Conservation (phyloP, 1,139 yeast genomes). For the Blastobotrys niveus region DNA sequence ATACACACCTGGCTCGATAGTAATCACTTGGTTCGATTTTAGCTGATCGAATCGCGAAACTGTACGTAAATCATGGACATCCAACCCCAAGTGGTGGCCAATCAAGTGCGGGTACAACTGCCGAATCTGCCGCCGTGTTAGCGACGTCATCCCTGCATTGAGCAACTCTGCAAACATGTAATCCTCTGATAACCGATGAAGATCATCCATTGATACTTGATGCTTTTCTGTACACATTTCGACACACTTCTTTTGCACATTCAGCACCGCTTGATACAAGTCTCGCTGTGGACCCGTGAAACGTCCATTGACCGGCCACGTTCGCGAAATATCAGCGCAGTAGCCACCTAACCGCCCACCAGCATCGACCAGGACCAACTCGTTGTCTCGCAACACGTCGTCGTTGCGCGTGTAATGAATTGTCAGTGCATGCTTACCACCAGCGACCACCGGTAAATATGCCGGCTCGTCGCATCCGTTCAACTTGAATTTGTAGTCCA, state of each 20-base stretch:
- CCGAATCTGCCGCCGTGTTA: slow-evolving; percentile 30
- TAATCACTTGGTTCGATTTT: slow-evolving; percentile 49
- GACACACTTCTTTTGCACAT: slow-evolving; percentile 76
- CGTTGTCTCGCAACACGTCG: slow-evolving; percentile 66
- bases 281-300: slow-evolving; percentile 78
- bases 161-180: slow-evolving; percentile 57
- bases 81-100: slow-evolving; percentile 93
- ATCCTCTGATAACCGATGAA: slow-evolving; percentile 65
- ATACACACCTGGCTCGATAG: slow-evolving; percentile 93
- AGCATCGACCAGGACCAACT: slow-evolving; percentile 89
- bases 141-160: slow-evolving; percentile 58
- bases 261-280: slow-evolving; percentile 78
- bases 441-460: slow-evolving; percentile 93
- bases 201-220: slow-evolving; percentile 58
- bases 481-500: slow-evolving; percentile 74
- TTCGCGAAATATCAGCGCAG: slow-evolving; percentile 90
- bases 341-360: slow-evolving; percentile 94
- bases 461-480: slow-evolving; percentile 91
- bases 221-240: slow-evolving; percentile 51
- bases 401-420: slow-evolving; percentile 90
- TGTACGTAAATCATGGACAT: slow-evolving; percentile 75
- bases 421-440: slow-evolving; percentile 79
- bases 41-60: slow-evolving; percentile 40
- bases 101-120: slow-evolving; percentile 84
- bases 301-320: slow-evolving; percentile 83